Base-by-base conservation (phyloP, 176 grass and related monocot species). In the Oryza glumipatula region DNA sequence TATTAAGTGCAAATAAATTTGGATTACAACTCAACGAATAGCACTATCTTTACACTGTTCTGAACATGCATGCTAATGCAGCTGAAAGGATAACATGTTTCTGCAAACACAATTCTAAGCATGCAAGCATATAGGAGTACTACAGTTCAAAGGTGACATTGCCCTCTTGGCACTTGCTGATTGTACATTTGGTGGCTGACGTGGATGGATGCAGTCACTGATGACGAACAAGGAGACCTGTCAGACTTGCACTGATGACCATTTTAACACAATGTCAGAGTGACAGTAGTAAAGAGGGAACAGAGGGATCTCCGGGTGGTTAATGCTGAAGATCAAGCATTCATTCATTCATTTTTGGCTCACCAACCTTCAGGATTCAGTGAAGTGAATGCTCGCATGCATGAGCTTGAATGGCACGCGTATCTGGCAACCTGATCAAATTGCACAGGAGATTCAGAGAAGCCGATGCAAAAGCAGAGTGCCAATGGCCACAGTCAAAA, bases 321-420 rank as follows among this genome's bases (percentile, higher is more conserved):
- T 75, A 11, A 52, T 54, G 45, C 26, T 52, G 47, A 10, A 75
- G 72, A 52, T 74, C 46, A 46, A 47, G 70, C 65, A 26, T 84
- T 77, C 65, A 26, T 84, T 77, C 82, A 69, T 77, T 41, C 43
- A 44, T 44, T 44, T 44, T 65, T 9, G 26, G 46, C 14, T 68
- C 61, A 39, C 64, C 82, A 77, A 84, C 14, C 73, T 60, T 22
- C n/a, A 44, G 64, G 3, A 35, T 19, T 22, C 64, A 54, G 9
- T 61, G 39, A 16, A 63, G 58, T 63, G 58, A 63, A 63, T 63
- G n/a, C 58, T 22, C n/a, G 21, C 58, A 63, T 22, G 58, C 58
- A 44, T 44, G 9, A 35, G 6, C 54, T 77, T 77, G 35, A 77
- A 77, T 63, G 21, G n/a, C 58, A 63, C 58, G 33, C 35, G 19